Evolutionary conservation across 2,329 filamentous ascomycete species (phyloP).

Genomic region (Parascedosporium putredinis): DNA sequence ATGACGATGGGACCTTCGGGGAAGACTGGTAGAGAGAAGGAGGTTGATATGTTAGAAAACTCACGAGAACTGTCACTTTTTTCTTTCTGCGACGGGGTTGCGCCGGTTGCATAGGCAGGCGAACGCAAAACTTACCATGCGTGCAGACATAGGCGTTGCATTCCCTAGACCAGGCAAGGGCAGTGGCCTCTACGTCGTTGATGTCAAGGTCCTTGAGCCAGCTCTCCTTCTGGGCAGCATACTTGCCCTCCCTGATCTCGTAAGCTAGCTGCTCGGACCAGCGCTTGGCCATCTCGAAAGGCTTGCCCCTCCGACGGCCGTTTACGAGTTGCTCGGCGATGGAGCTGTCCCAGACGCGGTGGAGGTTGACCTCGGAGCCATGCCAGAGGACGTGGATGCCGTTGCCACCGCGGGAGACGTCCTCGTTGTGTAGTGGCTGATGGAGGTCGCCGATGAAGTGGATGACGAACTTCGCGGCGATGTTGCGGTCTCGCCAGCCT

Average conservation of each 20-base stretch:
- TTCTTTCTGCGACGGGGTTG: not conserved
- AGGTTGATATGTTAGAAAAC: slow-evolving; percentile 17
- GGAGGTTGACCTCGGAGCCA: slow-evolving; percentile 49
- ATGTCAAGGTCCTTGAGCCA: slow-evolving; percentile 52
- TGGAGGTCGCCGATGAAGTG: slow-evolving; percentile 64
- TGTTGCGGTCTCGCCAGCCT: slow-evolving; percentile 33
- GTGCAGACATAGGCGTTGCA: slow-evolving; percentile 52
- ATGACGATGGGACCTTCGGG: slow-evolving; percentile 50
- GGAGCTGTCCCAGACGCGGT: slow-evolving; percentile 63
- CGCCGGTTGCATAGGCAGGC: not conserved
- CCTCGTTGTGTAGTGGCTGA: slow-evolving; percentile 57
- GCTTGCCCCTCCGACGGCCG: slow-evolving; percentile 39
- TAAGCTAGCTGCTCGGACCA: slow-evolving; percentile 48
- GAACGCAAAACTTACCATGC: slow-evolving; percentile 34
- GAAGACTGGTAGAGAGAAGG: slow-evolving; percentile 32
- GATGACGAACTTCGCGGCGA: slow-evolving; percentile 56
- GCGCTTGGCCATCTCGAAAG: slow-evolving; percentile 36
- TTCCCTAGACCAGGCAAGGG: slow-evolving; percentile 53
- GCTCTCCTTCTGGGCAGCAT: slow-evolving; percentile 30
- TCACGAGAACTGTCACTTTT: not conserved
- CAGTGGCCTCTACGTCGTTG: slow-evolving; percentile 41
- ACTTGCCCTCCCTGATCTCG: slow-evolving; percentile 47
- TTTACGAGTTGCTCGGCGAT: slow-evolving; percentile 53
- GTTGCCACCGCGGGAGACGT: slow-evolving; percentile 56
- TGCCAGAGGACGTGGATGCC: slow-evolving; percentile 55